Conservation (phyloP, 176 grass and related monocot species). For the Musa schizocarpa region DNA sequence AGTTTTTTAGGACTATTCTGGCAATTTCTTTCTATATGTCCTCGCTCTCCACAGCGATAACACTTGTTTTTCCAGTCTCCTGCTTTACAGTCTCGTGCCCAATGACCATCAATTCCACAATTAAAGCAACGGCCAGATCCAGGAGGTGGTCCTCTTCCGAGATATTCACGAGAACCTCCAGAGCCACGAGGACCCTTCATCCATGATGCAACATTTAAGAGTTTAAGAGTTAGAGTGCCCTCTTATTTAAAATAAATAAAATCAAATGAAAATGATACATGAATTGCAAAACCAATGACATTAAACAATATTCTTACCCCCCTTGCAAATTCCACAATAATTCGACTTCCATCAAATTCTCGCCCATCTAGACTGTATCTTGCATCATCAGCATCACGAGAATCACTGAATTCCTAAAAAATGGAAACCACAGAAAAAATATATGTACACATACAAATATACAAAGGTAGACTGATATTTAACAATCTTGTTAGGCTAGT, state of each 20-base stretch:
- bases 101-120: constrained; percentile 95
- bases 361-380: constrained; percentile 82
- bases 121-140: constrained; percentile 97
- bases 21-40: constrained; percentile 94
- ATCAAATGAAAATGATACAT: not conserved
- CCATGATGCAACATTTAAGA: not conserved
- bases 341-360: constrained; percentile 87
- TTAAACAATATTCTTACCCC: constrained; percentile 40
- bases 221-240: no score
- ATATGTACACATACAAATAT: not conserved
- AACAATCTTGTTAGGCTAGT: constrained; percentile 1
- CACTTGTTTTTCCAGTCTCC: constrained; percentile 99
- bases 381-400: constrained; percentile 92
- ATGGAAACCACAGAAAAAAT: constrained; percentile 3
- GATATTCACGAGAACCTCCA: constrained; percentile 69
- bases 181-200: constrained; percentile 56
- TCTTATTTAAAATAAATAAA: not conserved
- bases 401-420: constrained; percentile 77
- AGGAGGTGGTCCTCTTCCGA: constrained; percentile 78
- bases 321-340: constrained; percentile 88
- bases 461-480: not conserved
- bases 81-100: constrained; percentile 92
- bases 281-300: not conserved
- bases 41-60: constrained; percentile 93
- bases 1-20: constrained; percentile 92